Base-by-base conservation (phyloP, 371 early-diverging fungal species). In the Encephalitozoon intestinalis region DNA sequence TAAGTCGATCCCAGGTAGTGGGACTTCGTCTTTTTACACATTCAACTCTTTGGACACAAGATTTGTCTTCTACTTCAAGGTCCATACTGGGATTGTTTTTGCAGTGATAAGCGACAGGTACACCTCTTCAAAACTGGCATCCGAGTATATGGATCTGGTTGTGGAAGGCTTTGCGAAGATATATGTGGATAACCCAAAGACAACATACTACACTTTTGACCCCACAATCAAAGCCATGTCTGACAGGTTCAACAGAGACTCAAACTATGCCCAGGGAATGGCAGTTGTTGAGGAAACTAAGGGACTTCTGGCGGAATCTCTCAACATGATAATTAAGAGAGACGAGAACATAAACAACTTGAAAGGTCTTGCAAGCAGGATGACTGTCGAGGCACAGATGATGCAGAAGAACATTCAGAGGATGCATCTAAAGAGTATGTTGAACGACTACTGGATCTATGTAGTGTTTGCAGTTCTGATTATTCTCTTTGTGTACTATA, bases 281-380 rank as follows among this genome's bases (percentile, higher is more conserved):
- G 23, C 51, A 40, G 75, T 34, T 28, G 51, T 81, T 40, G 74
- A 81, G 15, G 58, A 73, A 30, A 70, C 78, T 5, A 69, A 81
- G 43, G 41, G 51, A 21, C 39, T 65, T 2, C 53, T 81, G 11
- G 78, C 77, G 0, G 75, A 81, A 23, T 79, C 81, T 53, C 63
- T 81, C 1, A 77, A 81, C 43, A 53, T 58, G 21, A 49, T 81
- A 23, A 77, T 73, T 30, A 52, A 81, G 26, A 25, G 81, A 25
- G 69, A 75, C 37, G 77, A 81, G 46, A 77, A 74, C 58, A 70
- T 81, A 26, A 52, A 81, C 52, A 72, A 69, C 63, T 53, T 81
- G 18, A 77, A 71, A 11, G 50, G 49, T 11, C 50, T 77, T 41
- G 78, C 70, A 6, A 54, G 65, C 31, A 73, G 52, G 51, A 39